Percentiles rank a stretch among this genome's conserved stretches.
Conservation (phyloP, 495 filamentous ascomycete genomes). For the Podospora didyma region DNA sequence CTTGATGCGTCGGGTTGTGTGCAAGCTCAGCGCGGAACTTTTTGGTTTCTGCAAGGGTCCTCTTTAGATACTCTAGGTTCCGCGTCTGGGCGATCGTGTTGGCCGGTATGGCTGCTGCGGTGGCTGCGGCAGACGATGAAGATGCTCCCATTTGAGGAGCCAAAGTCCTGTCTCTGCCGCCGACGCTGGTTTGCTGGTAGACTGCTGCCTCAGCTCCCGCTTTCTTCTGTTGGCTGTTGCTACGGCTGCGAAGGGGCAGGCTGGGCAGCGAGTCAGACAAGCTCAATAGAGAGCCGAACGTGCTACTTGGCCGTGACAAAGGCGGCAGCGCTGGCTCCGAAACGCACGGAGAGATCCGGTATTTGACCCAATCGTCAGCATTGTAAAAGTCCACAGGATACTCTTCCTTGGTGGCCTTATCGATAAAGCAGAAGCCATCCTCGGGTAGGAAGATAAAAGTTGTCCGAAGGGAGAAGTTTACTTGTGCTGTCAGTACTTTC, state of each 20-base stretch:
- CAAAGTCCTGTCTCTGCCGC: slow-evolving; percentile 38
- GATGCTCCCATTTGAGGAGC: slow-evolving; percentile 46
- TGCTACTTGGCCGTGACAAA: slow-evolving; percentile 22
- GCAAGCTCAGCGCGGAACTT: slow-evolving; percentile 70
- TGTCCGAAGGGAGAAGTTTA: slow-evolving; percentile 89
- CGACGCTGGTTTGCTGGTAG: slow-evolving; percentile 9
- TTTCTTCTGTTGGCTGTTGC: slow-evolving; percentile 24
- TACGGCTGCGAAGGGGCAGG: slow-evolving; percentile 26
- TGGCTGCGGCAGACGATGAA: slow-evolving; percentile 36
- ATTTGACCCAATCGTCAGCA: slow-evolving; percentile 71
- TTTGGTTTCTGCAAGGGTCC: slow-evolving; percentile 67
- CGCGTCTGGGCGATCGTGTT: slow-evolving; percentile 14
- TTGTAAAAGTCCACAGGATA: slow-evolving; percentile 86
- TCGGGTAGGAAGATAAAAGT: slow-evolving; percentile 83
- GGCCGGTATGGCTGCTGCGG: slow-evolving; percentile 5
- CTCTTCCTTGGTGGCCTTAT: slow-evolving; percentile 75
- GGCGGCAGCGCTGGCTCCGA: slow-evolving; percentile 53
- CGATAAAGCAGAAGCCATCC: slow-evolving; percentile 83
- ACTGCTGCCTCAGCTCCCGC: slow-evolving; percentile 15
- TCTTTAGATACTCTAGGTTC: slow-evolving; percentile 66
- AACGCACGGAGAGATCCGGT: slow-evolving; percentile 75
- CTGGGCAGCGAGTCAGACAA: slow-evolving; percentile 33
- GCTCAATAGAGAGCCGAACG: slow-evolving; percentile 35
- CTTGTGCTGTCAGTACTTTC: slow-evolving; percentile 86
- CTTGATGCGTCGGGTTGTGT: slow-evolving; percentile 55